phyloP scores from a whole-genome alignment of 177 flowering plant species.

The Vitis hybrid region DNA sequence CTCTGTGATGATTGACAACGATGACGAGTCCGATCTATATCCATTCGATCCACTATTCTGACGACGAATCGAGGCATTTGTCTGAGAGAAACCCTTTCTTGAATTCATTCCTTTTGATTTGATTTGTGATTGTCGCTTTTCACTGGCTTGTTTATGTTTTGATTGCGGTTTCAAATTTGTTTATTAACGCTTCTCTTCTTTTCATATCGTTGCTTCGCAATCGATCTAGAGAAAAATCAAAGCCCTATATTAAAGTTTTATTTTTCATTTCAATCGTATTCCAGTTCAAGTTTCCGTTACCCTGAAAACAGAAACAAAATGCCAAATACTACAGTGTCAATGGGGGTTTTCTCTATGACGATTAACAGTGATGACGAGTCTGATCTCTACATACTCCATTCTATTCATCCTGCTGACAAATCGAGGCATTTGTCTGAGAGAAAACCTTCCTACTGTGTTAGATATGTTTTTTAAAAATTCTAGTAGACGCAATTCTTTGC shows the following conservation, averaged over 20 bases:
- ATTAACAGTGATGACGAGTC: conserved; percentile 9
- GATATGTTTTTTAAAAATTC: not conserved
- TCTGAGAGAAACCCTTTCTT: conserved; percentile 32
- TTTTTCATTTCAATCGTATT: too few species aligned
- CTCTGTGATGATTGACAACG: conserved; percentile 32
- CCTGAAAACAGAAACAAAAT: too few species aligned
- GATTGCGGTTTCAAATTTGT: too few species aligned
- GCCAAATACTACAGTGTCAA: too few species aligned
- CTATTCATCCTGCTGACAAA: conserved; percentile 11
- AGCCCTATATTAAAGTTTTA: too few species aligned
- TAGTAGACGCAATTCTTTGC: not conserved
- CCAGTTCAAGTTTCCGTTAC: too few species aligned
- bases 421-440: conserved; percentile 18
- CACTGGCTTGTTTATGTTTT: too few species aligned
- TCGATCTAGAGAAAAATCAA: too few species aligned
- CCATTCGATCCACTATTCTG: conserved; percentile 19
- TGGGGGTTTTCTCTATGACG: conserved; percentile 9
- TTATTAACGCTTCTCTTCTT: too few species aligned
- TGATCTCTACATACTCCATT: conserved; percentile 3
- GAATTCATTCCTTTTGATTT: too few species aligned
- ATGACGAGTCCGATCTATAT: conserved; percentile 40
- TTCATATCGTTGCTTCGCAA: too few species aligned
- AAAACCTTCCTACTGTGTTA: not conserved
- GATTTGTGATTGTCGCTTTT: too few species aligned
- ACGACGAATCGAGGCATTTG: conserved; percentile 48